phyloP scores from a whole-genome alignment of 441 rosid species.

The Gossypium aridum region DNA sequence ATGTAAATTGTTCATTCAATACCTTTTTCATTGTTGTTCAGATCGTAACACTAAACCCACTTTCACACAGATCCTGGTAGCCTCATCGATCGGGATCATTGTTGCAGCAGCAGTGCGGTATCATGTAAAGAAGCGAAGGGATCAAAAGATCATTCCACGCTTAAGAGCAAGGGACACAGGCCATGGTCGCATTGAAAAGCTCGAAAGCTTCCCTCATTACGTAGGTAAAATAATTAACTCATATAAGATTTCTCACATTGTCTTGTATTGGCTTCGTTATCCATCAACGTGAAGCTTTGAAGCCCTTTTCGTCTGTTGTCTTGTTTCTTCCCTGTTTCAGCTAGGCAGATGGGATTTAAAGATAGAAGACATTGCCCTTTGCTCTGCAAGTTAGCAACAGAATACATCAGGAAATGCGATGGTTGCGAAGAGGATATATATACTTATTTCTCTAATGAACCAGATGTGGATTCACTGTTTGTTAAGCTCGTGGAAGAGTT shows the following conservation, averaged over 20 bases:
- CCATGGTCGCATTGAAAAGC: conserved; percentile 39
- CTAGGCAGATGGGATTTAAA: conserved; percentile 86
- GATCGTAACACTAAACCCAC: conserved; percentile 41
- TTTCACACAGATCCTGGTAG: conserved; percentile 51
- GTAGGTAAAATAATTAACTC: conserved; percentile 48
- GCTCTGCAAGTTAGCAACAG: conserved; percentile 80
- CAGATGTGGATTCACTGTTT: conserved; percentile 79
- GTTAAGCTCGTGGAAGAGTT: conserved; percentile 94
- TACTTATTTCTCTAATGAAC: conserved; percentile 61
- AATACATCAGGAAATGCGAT: conserved; percentile 64
- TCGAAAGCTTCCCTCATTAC: conserved; percentile 94
- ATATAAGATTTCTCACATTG: background rate
- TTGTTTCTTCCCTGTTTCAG: conserved; percentile 28
- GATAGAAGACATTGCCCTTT: conserved; percentile 87
- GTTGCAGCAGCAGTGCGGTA: conserved; percentile 52
- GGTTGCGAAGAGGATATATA: conserved; percentile 79
- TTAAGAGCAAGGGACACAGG: conserved; percentile 39
- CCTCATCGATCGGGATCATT: conserved; percentile 62
- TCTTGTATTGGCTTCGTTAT: background rate
- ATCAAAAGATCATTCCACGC: conserved; percentile 68
- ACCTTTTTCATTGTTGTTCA: conserved; percentile 11
- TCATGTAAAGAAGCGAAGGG: conserved; percentile 38
- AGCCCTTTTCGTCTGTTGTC: background rate
- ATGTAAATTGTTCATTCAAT: background rate
- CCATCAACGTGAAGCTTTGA: background rate